Evolutionary conservation across 306 rosid genomes (phyloP).

Genomic region (Hippophae rhamnoides): DNA sequence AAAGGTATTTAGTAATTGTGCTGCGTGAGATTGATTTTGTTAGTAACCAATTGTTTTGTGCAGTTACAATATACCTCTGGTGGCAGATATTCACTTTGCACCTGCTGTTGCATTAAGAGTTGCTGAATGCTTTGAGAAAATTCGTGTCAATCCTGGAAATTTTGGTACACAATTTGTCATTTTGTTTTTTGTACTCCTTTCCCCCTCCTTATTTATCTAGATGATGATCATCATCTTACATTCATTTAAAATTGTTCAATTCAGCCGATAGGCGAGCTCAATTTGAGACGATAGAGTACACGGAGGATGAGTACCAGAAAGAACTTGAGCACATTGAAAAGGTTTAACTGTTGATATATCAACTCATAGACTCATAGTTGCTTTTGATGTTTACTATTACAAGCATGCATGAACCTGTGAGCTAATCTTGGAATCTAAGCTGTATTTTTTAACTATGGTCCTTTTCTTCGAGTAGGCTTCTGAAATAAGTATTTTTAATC

Average conservation of each 20-base stretch:
- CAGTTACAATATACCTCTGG: slow-evolving; percentile 80
- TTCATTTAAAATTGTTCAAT: slow-evolving; percentile 22
- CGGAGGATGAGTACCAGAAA: slow-evolving; percentile 85
- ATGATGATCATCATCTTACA: slow-evolving; percentile 12
- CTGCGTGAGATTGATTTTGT: slow-evolving; percentile 11
- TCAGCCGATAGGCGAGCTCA: slow-evolving; percentile 99
- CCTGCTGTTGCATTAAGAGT: slow-evolving; percentile 76
- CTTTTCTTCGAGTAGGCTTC: neutral
- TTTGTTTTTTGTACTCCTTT: neutral
- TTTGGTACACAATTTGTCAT: slow-evolving; percentile 47
- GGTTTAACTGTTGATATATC: slow-evolving; percentile 29
- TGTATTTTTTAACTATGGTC: neutral
- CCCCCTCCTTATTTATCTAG: neutral
- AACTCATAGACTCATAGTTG: slow-evolving; percentile 3
- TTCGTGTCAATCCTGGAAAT: slow-evolving; percentile 91
- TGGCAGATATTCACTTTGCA: slow-evolving; percentile 91
- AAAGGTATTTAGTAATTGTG: slow-evolving; percentile 4
- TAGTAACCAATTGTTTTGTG: slow-evolving; percentile 15
- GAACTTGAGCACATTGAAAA: slow-evolving; percentile 97
- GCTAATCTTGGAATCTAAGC: neutral
- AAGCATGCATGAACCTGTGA: neutral
- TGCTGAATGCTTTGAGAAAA: slow-evolving; percentile 87
- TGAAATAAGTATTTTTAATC: neutral
- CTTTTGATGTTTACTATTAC: neutral
- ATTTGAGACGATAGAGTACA: slow-evolving; percentile 77